Evolutionary conservation across 2,329 filamentous ascomycete genomes (phyloP), one percentile per base, ranked within the genome.

Genomic region (Alternaria triticimaculans): DNA sequence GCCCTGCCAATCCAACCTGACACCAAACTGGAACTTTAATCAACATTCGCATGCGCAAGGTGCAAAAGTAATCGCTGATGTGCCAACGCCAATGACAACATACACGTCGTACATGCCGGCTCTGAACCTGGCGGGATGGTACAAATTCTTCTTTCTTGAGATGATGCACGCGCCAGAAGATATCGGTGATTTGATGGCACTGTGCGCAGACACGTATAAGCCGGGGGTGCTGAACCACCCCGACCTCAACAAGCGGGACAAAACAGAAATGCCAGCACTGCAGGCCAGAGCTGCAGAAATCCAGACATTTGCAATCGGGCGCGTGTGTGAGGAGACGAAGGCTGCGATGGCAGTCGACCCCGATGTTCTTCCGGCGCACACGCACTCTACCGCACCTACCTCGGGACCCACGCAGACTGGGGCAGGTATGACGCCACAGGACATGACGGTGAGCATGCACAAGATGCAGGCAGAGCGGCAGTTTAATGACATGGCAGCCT

Each of bases 121-220:
- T 6, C 66, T 79, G 37, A 79, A 78, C 33, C 75, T 76, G 6
- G 70, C 76, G 9, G 78, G 76, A 3, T 79, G 76, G 75, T 79
- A 78, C 66, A 78, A 78, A 50, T 78, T 73, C 33, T 71, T 79
- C 49, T 78, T 80, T 50, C 66, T 78, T 7, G 73, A 77, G 41
- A 63, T 73, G 57, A 59, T 76, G 60, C 65, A 72, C 18, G 71
- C 73, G 51, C 70, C 75, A 8, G 71, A 76, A 12, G 62, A 68
- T 15, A 67, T 78, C n/a, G 68, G 71, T 33, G 76, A 75, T 55
- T 54, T 77, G 44, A 46, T 80, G 55, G 43, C 66, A 9, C 64
- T 77, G 18, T 79, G 77, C 62, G 62, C 63, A 14, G 77, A 80
- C 53, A 71, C 71, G 2, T 78, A 79, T 63, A 76, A 72, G 57